Percentiles rank a stretch among this genome's conserved stretches.
Conservation (phyloP, 441 rosid species). For the Erodium texanum region DNA sequence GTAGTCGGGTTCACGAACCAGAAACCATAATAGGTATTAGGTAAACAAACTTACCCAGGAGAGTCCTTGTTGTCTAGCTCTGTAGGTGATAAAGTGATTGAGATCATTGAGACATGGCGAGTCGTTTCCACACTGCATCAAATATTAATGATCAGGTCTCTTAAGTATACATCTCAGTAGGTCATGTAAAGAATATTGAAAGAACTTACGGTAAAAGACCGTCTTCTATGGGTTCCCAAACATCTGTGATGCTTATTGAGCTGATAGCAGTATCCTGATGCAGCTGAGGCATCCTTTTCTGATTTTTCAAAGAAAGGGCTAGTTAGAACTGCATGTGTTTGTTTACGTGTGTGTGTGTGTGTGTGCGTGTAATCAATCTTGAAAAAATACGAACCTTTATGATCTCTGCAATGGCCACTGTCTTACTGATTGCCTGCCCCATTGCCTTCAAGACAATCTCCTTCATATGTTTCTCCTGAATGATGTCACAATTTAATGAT, state of each 20-base stretch:
- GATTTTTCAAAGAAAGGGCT: constrained; percentile 17
- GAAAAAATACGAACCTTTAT: constrained; percentile 44
- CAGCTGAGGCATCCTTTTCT: constrained; percentile 68
- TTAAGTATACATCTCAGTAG: neutral
- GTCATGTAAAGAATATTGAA: neutral
- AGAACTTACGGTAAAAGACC: constrained; percentile 74
- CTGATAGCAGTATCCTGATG: constrained; percentile 79
- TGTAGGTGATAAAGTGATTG: constrained; percentile 62
- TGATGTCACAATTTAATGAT: no score
- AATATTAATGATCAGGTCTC: constrained; percentile 15
- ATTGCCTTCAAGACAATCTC: constrained; percentile 86
- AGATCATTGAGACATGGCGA: constrained; percentile 86
- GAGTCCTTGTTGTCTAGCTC: constrained; percentile 62
- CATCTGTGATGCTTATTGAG: constrained; percentile 78
- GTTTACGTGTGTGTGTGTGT: neutral
- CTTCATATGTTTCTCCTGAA: constrained; percentile 54
- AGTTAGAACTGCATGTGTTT: constrained; percentile 6
- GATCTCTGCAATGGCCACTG: constrained; percentile 78
- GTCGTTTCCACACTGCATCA: constrained; percentile 83
- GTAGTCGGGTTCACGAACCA: neutral
- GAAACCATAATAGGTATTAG: neutral
- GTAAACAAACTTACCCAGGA: constrained; percentile 56
- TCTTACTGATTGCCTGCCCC: constrained; percentile 94
- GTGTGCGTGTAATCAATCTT: neutral
- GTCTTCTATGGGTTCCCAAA: constrained; percentile 92